Evolutionary conservation across 2,329 filamentous ascomycete genomes (phyloP), one percentile per base, ranked within the genome.

Genomic region (Fusarium domesticum): DNA sequence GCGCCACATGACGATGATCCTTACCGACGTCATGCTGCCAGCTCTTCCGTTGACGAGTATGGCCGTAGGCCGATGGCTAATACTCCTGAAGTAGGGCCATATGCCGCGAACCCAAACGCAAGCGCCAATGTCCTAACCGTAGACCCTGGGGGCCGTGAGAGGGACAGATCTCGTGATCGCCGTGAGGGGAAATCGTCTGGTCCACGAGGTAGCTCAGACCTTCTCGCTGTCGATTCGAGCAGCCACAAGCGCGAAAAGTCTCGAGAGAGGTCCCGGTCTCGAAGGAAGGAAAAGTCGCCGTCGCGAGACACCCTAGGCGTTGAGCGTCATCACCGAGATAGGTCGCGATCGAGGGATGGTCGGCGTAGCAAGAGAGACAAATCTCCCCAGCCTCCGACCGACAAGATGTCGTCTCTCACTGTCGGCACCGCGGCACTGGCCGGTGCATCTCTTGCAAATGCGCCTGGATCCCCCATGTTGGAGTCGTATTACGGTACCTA

Each of bases 401-500:
- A 62, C 18, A 74, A 72, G 51, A 77, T 77, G 76, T 77, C 76
- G 2, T 70, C 65, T n/a, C 66, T 81, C 30, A 72, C 68, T 1
- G 75, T 82, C 34, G 71, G 70, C 51, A 73, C 71, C 3, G 69
- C 70, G 6, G 68, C 70, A n/a, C 39, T 62, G 3, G 64, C 64
- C 16, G 63, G 57, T 39, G 51, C 72, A 38, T 74, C 78, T 11
- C 64, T 82, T 2, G 70, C 77, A 2, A 70, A 72, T 17, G 77
- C 89, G 2, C 89, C 90, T 0, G 81, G 81, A 1, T 96, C 89
- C 50, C 93, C 92, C 1, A 74, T 97, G 38, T 80, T 96, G 2
- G 92, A 97, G 68, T 85, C 93, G 1, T 97, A 97, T 68, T 86
- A 85, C 50, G 92, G 92, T 31, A 96, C 91, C 1, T 97, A 95